These are phyloP conservation scores for Candida arabinofermentans DNA, from an alignment of 805 yeast species.

Conservation along the genomic window DNA sequence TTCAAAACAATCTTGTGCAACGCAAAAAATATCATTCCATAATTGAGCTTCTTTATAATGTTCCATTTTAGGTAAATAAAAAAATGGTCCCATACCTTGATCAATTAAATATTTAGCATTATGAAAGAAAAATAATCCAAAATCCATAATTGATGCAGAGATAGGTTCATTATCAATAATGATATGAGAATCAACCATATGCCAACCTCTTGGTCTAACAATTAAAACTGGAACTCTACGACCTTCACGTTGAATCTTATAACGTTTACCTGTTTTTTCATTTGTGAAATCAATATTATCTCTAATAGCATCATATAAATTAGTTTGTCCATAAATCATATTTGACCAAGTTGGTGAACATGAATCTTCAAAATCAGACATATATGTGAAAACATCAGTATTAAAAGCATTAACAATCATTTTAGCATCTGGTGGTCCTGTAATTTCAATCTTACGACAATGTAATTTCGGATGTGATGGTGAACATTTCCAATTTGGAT, in stretches of 20 bases:
- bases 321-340: conserved; percentile 77
- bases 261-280: conserved; percentile 34
- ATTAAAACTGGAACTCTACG: conserved; percentile 71
- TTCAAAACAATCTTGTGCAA: conserved; percentile 66
- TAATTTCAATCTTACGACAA: conserved; percentile 75
- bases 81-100: conserved; percentile 75
- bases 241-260: conserved; percentile 39
- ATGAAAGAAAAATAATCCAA: conserved; percentile 73
- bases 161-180: conserved; percentile 72
- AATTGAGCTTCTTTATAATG: conserved; percentile 78
- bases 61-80: conserved; percentile 82
- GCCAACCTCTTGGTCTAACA: conserved; percentile 90
- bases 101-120: conserved; percentile 60
- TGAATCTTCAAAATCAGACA: conserved; percentile 86
- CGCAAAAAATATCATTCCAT: conserved; percentile 79
- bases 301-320: conserved; percentile 72
- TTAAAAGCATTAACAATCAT: conserved; percentile 82
- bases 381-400: conserved; percentile 74
- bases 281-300: conserved; percentile 52
- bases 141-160: conserved; percentile 73
- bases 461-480: conserved; percentile 67
- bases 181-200: conserved; percentile 70
- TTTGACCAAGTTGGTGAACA: conserved; percentile 82
- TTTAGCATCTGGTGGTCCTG: conserved; percentile 82
- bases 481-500: conserved; percentile 73